A percentile compares a stretch with the other conserved stretches of the same genome.
Evolutionary conservation across 768 basidiomycete genomes (phyloP).

Genomic region (Phaffia australis): DNA sequence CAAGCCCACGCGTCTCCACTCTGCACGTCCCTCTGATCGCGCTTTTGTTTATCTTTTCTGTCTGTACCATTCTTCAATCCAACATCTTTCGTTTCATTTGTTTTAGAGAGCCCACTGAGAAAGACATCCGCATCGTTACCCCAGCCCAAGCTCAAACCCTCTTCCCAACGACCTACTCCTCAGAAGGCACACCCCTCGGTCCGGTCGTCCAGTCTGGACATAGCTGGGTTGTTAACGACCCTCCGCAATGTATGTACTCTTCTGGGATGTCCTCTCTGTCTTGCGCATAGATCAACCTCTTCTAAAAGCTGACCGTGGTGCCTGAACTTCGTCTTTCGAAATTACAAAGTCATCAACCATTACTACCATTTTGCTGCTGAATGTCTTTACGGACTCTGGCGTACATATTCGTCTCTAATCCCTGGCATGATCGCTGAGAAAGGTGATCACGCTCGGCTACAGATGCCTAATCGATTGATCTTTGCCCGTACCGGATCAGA

Average conservation of each 20-base stretch:
- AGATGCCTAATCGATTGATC: conserved; percentile 56
- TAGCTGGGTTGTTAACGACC: conserved; percentile 73
- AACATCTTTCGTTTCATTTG: too few relatives aligned
- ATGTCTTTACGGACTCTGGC: conserved; percentile 83
- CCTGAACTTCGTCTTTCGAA: not conserved
- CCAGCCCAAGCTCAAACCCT: conserved; percentile 54
- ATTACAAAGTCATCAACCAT: conserved; percentile 57
- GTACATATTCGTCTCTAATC: conserved; percentile 75
- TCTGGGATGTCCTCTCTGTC: not conserved
- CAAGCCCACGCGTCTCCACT: not conserved
- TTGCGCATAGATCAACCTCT: not conserved
- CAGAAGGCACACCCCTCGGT: conserved; percentile 43
- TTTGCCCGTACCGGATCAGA: conserved; percentile 62
- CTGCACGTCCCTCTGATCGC: too few relatives aligned
- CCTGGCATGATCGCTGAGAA: conserved; percentile 48
- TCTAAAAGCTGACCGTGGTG: too few relatives aligned
- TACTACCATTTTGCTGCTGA: conserved; percentile 65
- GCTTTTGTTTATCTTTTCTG: too few relatives aligned
- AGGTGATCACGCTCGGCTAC: conserved; percentile 60
- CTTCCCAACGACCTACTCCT: conserved; percentile 39
- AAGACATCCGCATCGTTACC: conserved; percentile 66
- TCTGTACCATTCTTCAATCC: too few relatives aligned
- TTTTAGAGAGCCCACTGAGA: conserved; percentile 56
- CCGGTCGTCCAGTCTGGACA: conserved; percentile 68
- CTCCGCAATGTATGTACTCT: conserved; percentile 62